Percentiles rank a stretch among this genome's conserved stretches.
Conservation (phyloP, 2,329 filamentous ascomycete species). For the Cordyceps tenuipes region DNA sequence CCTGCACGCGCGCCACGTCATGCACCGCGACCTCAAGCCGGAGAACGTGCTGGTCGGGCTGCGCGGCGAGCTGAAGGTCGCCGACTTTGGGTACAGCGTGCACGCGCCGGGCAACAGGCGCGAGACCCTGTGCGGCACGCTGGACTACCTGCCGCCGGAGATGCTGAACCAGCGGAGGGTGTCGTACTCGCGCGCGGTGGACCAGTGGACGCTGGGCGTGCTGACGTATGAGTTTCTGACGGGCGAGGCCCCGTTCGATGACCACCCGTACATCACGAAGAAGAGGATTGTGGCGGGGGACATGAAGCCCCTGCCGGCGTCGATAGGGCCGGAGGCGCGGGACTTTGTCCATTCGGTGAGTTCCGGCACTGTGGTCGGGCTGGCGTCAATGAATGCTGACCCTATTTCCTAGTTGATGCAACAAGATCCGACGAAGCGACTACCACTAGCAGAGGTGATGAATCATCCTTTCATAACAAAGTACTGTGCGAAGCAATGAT, state of each 20-base stretch:
- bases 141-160: slow-evolving; percentile 23
- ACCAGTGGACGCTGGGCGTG: slow-evolving; percentile 19
- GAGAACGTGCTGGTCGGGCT: slow-evolving; percentile 27
- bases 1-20: slow-evolving; percentile 83
- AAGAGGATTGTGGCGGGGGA: slow-evolving; percentile 16
- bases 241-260: slow-evolving; percentile 20
- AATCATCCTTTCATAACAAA: slow-evolving; percentile 19
- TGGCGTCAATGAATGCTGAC: neutral
- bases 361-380: neutral
- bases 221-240: slow-evolving; percentile 20
- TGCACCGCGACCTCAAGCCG: slow-evolving; percentile 73
- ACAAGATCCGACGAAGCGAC: slow-evolving; percentile 15
- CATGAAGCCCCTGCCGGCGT: slow-evolving; percentile 17
- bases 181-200: slow-evolving; percentile 16
- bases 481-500: slow-evolving; percentile 12
- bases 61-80: slow-evolving; percentile 21
- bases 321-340: slow-evolving; percentile 15
- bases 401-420: slow-evolving; percentile 14
- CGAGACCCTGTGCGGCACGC: slow-evolving; percentile 20
- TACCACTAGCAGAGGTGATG: slow-evolving; percentile 15
- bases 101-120: slow-evolving; percentile 19
- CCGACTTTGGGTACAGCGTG: slow-evolving; percentile 24
- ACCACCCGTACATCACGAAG: slow-evolving; percentile 15
- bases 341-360: slow-evolving; percentile 16
- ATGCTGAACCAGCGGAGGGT: slow-evolving; percentile 15